Evolutionary conservation across 2,329 filamentous ascomycete species (phyloP).

Genomic region (Fusarium abutilonis): DNA sequence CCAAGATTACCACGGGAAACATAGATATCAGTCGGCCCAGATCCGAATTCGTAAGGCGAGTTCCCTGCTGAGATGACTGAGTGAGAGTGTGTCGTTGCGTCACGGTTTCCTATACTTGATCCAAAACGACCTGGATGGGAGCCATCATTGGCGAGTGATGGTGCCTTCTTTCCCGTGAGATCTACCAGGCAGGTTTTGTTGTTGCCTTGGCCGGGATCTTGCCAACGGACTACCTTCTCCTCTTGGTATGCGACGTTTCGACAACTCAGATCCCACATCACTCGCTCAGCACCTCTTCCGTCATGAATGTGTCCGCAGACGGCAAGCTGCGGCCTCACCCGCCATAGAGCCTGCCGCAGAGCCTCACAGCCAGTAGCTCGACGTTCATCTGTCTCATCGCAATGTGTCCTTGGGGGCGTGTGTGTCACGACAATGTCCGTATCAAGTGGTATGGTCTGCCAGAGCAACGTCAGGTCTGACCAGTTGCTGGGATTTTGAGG

Average conservation of each 20-base stretch:
- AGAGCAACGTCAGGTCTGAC: constrained; percentile 56
- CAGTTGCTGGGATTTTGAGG: constrained; percentile 31
- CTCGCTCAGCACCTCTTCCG: constrained; percentile 69
- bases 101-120: constrained; percentile 8
- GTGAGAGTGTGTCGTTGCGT: not conserved
- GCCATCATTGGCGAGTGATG: constrained; percentile 60
- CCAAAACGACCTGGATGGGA: constrained; percentile 37
- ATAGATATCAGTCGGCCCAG: constrained; percentile 35
- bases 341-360: constrained; percentile 66
- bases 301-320: constrained; percentile 80
- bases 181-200: constrained; percentile 72
- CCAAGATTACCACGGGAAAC: constrained; percentile 41
- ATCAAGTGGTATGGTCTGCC: constrained; percentile 69
- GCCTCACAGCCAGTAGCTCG: constrained; percentile 67
- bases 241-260: constrained; percentile 58
- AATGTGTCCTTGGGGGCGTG: constrained; percentile 69
- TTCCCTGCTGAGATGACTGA: not conserved
- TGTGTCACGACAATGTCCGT: constrained; percentile 77
- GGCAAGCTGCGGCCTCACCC: constrained; percentile 69
- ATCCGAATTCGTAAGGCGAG: constrained; percentile 20
- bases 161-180: constrained; percentile 59
- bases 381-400: constrained; percentile 59
- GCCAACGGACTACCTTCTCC: constrained; percentile 59
- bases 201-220: constrained; percentile 64
- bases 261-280: constrained; percentile 66